Base-by-base conservation (phyloP, 2,329 filamentous ascomycete species). In the Aspergillus aculeatus region DNA sequence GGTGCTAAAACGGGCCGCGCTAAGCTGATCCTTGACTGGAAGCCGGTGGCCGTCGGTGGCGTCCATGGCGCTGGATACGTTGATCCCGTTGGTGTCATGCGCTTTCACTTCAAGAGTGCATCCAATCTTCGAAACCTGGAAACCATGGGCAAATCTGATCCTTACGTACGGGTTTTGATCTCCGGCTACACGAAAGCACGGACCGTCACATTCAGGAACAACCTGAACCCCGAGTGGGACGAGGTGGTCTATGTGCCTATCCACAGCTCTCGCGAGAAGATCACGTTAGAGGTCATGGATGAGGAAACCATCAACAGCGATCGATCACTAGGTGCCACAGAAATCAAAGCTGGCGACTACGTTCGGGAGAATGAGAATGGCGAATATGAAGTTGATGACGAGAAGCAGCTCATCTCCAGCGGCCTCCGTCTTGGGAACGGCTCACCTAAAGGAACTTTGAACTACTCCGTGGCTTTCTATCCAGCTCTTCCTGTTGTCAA, bases 161-260 rank as follows among this genome's bases (percentile, higher is more conserved):
- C 95, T 0, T 99, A 99, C 69, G 91, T 88, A 23, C 89, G 94
- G 47, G 89, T 98, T 1, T 77, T 97, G 56, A 83, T 97, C 7
- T 96, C 93, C 51, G 94, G 95, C 50, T 87, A 98, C 58, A 89
- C 95, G 72, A 96, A 94, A 75, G 92, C 86, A 10, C 87, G 93
- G 59, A 98, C 95, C 2, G 95, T 99, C 54, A 98, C 94, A 0
- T 96, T 95, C 81, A 88, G 92, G 73, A 99, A 96, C 78, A 96
- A 97, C 63, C 86, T 99, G 59, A 92, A 96, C 73, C 95, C 95
- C 2, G 90, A 95, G 56, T 99, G 91, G 88, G 92, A 99, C 70
- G 95, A 99, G 77, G 88, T 99, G 24, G 84, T 97, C 23, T 99
- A 99, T 71, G 84, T 99, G 0, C 94, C 96, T 1, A 85, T 99